These are phyloP conservation scores for Rhodotorula taiwanensis DNA, from an alignment of 768 basidiomycete genomes.

Conservation along the genomic window DNA sequence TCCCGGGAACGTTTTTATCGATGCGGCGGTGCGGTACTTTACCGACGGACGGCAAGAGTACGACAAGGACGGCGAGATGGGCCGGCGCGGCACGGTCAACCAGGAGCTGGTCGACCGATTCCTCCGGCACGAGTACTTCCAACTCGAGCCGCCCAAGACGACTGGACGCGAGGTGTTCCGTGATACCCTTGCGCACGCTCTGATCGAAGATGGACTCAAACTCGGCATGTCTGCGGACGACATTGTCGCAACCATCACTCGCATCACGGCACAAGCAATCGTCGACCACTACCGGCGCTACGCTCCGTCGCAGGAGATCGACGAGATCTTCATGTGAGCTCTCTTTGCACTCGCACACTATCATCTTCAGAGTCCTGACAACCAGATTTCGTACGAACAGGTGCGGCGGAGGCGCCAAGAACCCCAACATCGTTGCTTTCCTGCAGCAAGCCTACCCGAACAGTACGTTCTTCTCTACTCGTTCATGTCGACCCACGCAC, in stretches of 20 bases:
- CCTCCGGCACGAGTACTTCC: constrained; percentile 32
- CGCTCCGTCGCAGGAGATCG: constrained; percentile 38
- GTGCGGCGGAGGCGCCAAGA: constrained; percentile 40
- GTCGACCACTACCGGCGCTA: constrained; percentile 40
- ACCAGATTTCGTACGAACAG: not conserved
- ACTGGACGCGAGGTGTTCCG: constrained; percentile 37
- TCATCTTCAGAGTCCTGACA: too few species aligned
- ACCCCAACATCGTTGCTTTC: constrained; percentile 30
- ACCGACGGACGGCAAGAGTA: constrained; percentile 35
- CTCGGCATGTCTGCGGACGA: constrained; percentile 31
- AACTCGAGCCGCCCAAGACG: constrained; percentile 37
- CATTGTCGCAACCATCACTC: constrained; percentile 38
- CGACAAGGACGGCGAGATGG: constrained; percentile 38
- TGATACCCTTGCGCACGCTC: constrained; percentile 34
- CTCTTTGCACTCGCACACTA: too few species aligned
- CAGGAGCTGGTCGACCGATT: constrained; percentile 38
- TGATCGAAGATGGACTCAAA: constrained; percentile 28
- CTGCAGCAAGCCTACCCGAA: constrained; percentile 3
- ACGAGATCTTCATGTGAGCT: constrained; percentile 40
- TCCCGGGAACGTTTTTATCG: constrained; percentile 41
- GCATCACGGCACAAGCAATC: constrained; percentile 38
- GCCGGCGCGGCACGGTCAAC: constrained; percentile 35
- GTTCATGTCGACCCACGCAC: not conserved
- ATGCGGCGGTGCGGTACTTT: constrained; percentile 37
- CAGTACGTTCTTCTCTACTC: constrained; percentile 1